Percentiles rank a stretch among this genome's conserved stretches.
phyloP scores from a whole-genome alignment of 2,329 filamentous ascomycete genomes.

The Blastomyces parvus region DNA sequence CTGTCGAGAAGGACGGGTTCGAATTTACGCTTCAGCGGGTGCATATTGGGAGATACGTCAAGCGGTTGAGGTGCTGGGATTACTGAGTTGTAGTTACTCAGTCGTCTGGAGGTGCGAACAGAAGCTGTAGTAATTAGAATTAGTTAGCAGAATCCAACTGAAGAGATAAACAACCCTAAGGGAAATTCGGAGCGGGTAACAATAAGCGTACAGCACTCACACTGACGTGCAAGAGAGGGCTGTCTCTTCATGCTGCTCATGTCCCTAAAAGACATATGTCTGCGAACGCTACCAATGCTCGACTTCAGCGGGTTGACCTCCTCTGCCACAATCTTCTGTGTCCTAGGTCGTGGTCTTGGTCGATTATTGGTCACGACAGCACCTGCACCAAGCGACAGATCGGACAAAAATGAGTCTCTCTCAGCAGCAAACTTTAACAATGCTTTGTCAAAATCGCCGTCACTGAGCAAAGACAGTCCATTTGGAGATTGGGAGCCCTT shows the following conservation, averaged over 20 bases:
- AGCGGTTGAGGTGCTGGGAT: conserved; percentile 89
- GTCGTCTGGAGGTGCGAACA: conserved; percentile 69
- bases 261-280: conserved; percentile 85
- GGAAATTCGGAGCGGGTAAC: not conserved
- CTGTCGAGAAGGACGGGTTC: conserved; percentile 93
- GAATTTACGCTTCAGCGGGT: conserved; percentile 85
- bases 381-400: conserved; percentile 79
- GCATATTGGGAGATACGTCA: conserved; percentile 83
- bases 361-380: conserved; percentile 56
- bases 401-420: conserved; percentile 84
- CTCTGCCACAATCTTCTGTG: conserved; percentile 71
- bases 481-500: conserved; percentile 34
- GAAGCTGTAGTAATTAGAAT: conserved; percentile 43
- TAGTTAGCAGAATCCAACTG: conserved; percentile 4
- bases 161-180: conserved; percentile 1
- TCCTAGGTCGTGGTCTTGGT: conserved; percentile 66
- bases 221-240: conserved; percentile 62
- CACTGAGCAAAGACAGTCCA: conserved; percentile 42
- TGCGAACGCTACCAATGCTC: conserved; percentile 74
- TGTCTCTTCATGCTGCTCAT: conserved; percentile 93
- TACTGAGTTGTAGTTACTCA: conserved; percentile 97
- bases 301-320: conserved; percentile 50
- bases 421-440: conserved; percentile 93
- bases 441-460: conserved; percentile 90
- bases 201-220: conserved; percentile 43